Base-by-base conservation (phyloP, 305 asterid species). In the Lippia alba region DNA sequence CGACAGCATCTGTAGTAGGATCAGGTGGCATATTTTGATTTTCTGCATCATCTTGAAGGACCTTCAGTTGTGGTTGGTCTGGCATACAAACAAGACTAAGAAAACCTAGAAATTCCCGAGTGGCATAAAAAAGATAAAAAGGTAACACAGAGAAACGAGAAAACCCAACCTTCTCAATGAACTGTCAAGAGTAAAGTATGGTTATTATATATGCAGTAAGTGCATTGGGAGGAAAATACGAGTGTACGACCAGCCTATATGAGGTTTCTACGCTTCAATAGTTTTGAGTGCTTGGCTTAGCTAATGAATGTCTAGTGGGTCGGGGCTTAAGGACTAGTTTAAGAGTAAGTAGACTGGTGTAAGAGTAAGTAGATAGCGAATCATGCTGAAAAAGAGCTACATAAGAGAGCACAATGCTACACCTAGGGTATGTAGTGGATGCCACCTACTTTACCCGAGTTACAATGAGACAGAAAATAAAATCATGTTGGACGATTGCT, bases 21-120 rank as follows among this genome's bases (percentile, higher is more conserved):
- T 60, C 77, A 63, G 74, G 79, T 33, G 77, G 71, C 57, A 63
- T 59, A 74, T 61, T 72, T 30, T 73, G 76, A 66, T 56, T 74
- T 61, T 70, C 85, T 34, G 67, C 77, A 63, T 56, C 75, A 80
- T 56, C 77, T 67, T 78, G 69, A 45, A 56, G 67, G 64, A 56
- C 72, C 70, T 77, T 82, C 64, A 46, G 69, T 72, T 64, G 80
- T 12, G 72, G 58, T 45, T 45, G 70, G 74, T 78, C 90, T 83
- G 75, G 71, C 56, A 87, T 48, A 67, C 56, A 78, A 67, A 69
- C 64, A 65, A 50, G 73, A 70, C 7, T 69, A 72, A 70, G 8
- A 10, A 10, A 57, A 34, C 56, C 66, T 54, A 68, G 24, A 51
- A 14, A 36, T 56, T 60, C 39, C 39, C 11, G 56, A 61, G 56